These are phyloP conservation scores for Auricularia auricula-judae DNA, from an alignment of 768 basidiomycete genomes.

Conservation along the genomic window DNA sequence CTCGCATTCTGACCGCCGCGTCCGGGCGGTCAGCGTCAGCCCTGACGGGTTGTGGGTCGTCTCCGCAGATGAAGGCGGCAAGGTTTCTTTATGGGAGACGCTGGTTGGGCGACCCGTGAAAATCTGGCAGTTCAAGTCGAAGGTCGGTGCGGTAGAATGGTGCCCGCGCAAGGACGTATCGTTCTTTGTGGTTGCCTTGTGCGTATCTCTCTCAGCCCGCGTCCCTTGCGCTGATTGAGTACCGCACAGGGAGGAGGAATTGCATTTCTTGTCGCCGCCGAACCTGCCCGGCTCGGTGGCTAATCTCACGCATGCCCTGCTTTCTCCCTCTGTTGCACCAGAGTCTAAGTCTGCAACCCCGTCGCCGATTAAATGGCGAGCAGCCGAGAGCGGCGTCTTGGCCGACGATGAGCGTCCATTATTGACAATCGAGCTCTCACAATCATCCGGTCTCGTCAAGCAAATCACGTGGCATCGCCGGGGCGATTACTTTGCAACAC, in stretches of 20 bases:
- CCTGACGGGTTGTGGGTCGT: constrained; percentile 86
- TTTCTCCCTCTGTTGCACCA: constrained; percentile 55
- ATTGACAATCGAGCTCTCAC: constrained; percentile 50
- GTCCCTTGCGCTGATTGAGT: constrained; percentile 3
- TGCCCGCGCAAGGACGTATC: constrained; percentile 76
- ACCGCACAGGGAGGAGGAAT: constrained; percentile 57
- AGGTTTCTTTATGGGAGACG: constrained; percentile 85
- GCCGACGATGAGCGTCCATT: constrained; percentile 38
- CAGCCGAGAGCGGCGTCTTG: constrained; percentile 33
- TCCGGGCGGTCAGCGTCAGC: constrained; percentile 67
- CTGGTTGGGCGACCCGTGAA: constrained; percentile 81
- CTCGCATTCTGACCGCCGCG: constrained; percentile 53
- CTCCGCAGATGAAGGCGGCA: constrained; percentile 83
- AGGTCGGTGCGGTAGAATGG: constrained; percentile 84
- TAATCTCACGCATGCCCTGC: constrained; percentile 47
- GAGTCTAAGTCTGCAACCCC: constrained; percentile 37
- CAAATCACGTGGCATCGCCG: constrained; percentile 88
- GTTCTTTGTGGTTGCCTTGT: constrained; percentile 75
- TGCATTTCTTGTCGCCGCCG: constrained; percentile 75
- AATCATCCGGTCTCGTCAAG: constrained; percentile 57
- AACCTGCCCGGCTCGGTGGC: constrained; percentile 51
- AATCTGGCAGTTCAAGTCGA: constrained; percentile 71
- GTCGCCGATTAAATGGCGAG: constrained; percentile 62
- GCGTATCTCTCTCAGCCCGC: constrained; percentile 22
- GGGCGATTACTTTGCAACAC: constrained; percentile 92